These are phyloP conservation scores for Erodium moschatum DNA, from an alignment of 441 rosid genomes.

Conservation along the genomic window DNA sequence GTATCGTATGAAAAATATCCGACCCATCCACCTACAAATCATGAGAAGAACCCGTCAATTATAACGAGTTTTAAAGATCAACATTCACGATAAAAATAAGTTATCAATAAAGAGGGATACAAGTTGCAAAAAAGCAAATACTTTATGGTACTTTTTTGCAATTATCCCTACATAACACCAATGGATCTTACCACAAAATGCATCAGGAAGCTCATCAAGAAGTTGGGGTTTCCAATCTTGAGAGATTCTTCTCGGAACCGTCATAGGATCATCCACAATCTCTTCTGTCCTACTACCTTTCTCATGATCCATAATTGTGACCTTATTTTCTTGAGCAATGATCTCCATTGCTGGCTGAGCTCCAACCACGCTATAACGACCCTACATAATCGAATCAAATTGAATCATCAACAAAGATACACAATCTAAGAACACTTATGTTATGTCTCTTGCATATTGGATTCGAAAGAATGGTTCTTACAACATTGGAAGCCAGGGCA, in stretches of 20 bases:
- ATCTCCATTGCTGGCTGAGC: slow-evolving; percentile 88
- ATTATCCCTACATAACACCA: background rate
- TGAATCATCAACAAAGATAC: background rate
- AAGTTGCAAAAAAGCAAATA: no score
- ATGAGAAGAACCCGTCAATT: slow-evolving; percentile 10
- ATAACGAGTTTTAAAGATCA: background rate
- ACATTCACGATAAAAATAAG: background rate
- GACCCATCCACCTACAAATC: slow-evolving; percentile 76
- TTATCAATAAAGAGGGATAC: no score
- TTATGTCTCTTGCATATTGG: no score
- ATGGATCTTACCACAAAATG: slow-evolving; percentile 56
- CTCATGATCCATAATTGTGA: slow-evolving; percentile 70
- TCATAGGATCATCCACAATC: slow-evolving; percentile 82
- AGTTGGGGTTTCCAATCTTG: slow-evolving; percentile 76
- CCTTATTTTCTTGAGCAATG: slow-evolving; percentile 70
- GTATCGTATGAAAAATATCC: slow-evolving; percentile 90
- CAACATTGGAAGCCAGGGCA: slow-evolving; percentile 46
- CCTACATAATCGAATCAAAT: slow-evolving; percentile 32
- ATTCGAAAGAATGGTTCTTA: slow-evolving; percentile 18
- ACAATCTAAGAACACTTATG: no score
- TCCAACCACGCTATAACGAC: slow-evolving; percentile 81
- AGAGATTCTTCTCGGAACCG: slow-evolving; percentile 65
- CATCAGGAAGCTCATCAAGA: slow-evolving; percentile 78
- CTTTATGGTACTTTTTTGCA: no score
- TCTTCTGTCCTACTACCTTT: slow-evolving; percentile 51